Evolutionary conservation across 2,329 filamentous ascomycete species (phyloP).

Genomic region (Trichophyton equinum): DNA sequence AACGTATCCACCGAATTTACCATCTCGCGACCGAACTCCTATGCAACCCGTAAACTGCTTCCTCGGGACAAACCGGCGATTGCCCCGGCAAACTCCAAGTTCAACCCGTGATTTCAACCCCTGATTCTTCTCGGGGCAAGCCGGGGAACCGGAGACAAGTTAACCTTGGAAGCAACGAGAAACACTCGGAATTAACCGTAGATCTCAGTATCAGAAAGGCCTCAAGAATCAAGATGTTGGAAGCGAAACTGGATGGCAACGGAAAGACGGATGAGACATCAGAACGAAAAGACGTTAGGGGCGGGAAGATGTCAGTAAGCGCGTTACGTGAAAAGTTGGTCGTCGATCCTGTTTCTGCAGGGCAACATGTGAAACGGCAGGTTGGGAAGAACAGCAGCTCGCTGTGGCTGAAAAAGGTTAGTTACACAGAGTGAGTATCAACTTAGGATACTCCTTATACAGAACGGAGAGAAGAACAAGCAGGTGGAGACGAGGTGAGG

Average conservation of each 20-base stretch:
- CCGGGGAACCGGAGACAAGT: not conserved
- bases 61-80: not conserved
- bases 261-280: not conserved
- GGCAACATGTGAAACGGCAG: not conserved
- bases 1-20: not conserved
- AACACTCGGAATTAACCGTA: not conserved
- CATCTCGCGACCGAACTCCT: not conserved
- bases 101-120: not conserved
- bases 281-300: not conserved
- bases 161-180: not conserved
- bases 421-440: not conserved
- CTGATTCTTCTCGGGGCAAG: not conserved
- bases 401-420: not conserved
- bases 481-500: not conserved
- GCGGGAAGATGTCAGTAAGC: not conserved
- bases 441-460: not conserved
- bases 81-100: not conserved
- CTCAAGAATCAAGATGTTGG: not conserved
- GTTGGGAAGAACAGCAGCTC: not conserved
- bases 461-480: not conserved
- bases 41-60: not conserved
- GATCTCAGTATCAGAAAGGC: not conserved
- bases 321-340: not conserved
- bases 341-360: not conserved
- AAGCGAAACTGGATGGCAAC: not conserved